phyloP scores from a whole-genome alignment of 2,329 filamentous ascomycete species.

The Ambrosiella beaveri region DNA sequence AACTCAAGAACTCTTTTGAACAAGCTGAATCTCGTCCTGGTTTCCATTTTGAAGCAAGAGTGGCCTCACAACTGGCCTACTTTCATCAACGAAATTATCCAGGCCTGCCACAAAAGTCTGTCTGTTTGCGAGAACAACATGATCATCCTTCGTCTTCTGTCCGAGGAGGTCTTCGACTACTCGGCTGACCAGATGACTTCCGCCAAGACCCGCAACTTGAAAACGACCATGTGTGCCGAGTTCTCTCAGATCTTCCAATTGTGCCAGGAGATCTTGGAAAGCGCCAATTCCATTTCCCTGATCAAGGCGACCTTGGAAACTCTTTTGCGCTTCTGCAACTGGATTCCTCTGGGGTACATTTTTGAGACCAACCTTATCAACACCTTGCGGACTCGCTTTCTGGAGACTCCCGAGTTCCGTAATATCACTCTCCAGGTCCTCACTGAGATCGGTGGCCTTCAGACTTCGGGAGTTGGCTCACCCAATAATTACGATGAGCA shows the following conservation, averaged over 20 bases:
- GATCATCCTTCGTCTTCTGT: slow-evolving; percentile 87
- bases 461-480: slow-evolving; percentile 55
- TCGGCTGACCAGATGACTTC: slow-evolving; percentile 99
- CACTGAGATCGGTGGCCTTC: slow-evolving; percentile 89
- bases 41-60: slow-evolving; percentile 96
- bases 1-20: slow-evolving; percentile 80
- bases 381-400: slow-evolving; percentile 77
- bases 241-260: slow-evolving; percentile 98
- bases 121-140: slow-evolving; percentile 99
- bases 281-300: slow-evolving; percentile 70
- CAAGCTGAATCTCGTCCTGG: slow-evolving; percentile 94
- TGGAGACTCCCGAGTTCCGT: slow-evolving; percentile 85
- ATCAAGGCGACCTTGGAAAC: slow-evolving; percentile 97
- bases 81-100: slow-evolving; percentile 99
- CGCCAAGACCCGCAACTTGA: slow-evolving; percentile 84
- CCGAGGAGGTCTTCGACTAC: slow-evolving; percentile 97
- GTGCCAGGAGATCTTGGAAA: slow-evolving; percentile 86
- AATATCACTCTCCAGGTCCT: slow-evolving; percentile 93
- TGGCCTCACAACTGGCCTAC: slow-evolving; percentile 99
- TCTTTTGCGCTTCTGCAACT: slow-evolving; percentile 89
- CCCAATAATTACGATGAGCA: slow-evolving; percentile 77
- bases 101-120: slow-evolving; percentile 83
- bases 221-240: slow-evolving; percentile 96
- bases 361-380: slow-evolving; percentile 96
- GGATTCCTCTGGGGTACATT: slow-evolving; percentile 96